Conservation (phyloP, 306 rosid species). For the Dryas drummondii region DNA sequence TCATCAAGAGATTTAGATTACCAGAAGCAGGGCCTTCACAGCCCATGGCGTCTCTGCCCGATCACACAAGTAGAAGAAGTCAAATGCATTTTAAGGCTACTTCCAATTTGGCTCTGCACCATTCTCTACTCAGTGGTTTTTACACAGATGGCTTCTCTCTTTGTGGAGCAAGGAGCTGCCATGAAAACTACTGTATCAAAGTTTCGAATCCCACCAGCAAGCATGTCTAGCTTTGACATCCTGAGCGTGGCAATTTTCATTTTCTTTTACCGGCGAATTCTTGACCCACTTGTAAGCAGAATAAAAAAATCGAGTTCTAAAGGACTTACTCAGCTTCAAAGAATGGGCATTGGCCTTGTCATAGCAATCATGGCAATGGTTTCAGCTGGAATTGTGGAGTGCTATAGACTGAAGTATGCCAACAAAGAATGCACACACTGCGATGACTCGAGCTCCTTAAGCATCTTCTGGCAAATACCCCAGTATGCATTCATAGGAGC, state of each 20-base stretch:
- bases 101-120: constrained; percentile 99
- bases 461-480: constrained; percentile 97
- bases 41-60: constrained; percentile 84
- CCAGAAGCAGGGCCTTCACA: constrained; percentile 36
- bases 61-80: constrained; percentile 95
- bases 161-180: constrained; percentile 98
- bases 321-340: constrained; percentile 90
- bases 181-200: constrained; percentile 75
- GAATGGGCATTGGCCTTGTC: constrained; percentile 96
- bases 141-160: constrained; percentile 99
- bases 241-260: constrained; percentile 85
- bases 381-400: constrained; percentile 91
- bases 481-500: constrained; percentile 95
- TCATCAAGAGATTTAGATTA: constrained; percentile 71
- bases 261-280: constrained; percentile 77
- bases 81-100: constrained; percentile 87
- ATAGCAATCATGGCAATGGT: constrained; percentile 93
- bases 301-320: constrained; percentile 58
- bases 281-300: constrained; percentile 75
- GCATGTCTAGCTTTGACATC: constrained; percentile 99
- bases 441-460: constrained; percentile 71
- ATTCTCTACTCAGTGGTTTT: constrained; percentile 93
- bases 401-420: constrained; percentile 82
- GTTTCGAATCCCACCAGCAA: constrained; percentile 87
- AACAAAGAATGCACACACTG: constrained; percentile 55